A percentile compares a stretch with the other conserved stretches of the same genome.
phyloP scores from a whole-genome alignment of 139 green algal genomes.

The Yamagishiella unicocca region DNA sequence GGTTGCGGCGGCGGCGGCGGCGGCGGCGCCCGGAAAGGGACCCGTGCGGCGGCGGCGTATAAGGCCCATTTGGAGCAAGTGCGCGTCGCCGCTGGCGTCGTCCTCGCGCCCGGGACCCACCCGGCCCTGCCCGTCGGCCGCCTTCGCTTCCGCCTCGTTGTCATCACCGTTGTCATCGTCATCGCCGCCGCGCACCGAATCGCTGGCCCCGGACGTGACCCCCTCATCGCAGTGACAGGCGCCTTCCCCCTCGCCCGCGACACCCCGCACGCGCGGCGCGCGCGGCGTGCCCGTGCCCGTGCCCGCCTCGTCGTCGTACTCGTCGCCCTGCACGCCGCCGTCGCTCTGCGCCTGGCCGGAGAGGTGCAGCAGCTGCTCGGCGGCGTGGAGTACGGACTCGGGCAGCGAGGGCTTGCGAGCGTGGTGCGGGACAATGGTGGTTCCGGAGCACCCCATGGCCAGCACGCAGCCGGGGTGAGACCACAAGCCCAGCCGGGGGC shows the following conservation, averaged over 20 bases:
- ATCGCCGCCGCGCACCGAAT: no score
- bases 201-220: no score
- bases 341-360: not conserved
- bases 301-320: not conserved
- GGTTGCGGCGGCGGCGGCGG: no score
- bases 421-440: not conserved
- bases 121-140: no score
- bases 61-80: no score
- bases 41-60: no score
- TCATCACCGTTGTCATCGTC: not conserved
- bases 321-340: not conserved
- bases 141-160: not conserved
- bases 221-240: no score
- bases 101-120: no score
- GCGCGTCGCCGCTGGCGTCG: no score
- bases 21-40: no score
- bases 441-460: not conserved
- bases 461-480: not conserved
- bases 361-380: conserved; percentile 46
- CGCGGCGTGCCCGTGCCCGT: not conserved
- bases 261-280: not conserved
- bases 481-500: not conserved
- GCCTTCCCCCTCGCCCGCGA: not conserved
- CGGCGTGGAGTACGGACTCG: conserved; percentile 21
- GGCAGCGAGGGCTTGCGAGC: conserved; percentile 26